phyloP scores from a whole-genome alignment of 768 basidiomycete species.

The Tubosaeta sp. region DNA sequence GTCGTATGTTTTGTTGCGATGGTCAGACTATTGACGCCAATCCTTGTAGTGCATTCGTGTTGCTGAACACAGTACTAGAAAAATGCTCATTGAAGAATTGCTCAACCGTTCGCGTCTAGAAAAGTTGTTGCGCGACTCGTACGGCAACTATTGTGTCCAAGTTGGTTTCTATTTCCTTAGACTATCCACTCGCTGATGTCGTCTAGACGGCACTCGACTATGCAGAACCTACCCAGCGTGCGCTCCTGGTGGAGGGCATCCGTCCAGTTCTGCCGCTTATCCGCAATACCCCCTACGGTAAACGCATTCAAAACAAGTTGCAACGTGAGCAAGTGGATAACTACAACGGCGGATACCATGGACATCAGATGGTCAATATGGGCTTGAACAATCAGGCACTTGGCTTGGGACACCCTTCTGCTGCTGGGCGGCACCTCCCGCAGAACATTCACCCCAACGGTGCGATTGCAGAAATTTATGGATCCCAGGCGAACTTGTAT shows the following conservation, averaged over 20 bases:
- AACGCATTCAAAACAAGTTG: slow-evolving; percentile 97
- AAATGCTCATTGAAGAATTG: slow-evolving; percentile 91
- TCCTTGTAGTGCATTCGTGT: slow-evolving; percentile 72
- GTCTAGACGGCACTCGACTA: slow-evolving; percentile 92
- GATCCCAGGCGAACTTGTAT: slow-evolving; percentile 58
- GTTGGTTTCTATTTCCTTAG: slow-evolving; percentile 34
- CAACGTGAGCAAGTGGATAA: slow-evolving; percentile 88
- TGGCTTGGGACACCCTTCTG: slow-evolving; percentile 36
- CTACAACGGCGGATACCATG: slow-evolving; percentile 53
- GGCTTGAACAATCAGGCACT: slow-evolving; percentile 53
- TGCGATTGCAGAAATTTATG: slow-evolving; percentile 63
- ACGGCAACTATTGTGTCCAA: slow-evolving; percentile 94
- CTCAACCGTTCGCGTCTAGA: slow-evolving; percentile 92
- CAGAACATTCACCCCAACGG: slow-evolving; percentile 49
- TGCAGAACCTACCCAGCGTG: slow-evolving; percentile 90
- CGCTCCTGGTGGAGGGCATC: slow-evolving; percentile 92
- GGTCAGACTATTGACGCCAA: neutral
- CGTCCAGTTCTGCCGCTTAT: slow-evolving; percentile 98
- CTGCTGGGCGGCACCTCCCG: slow-evolving; percentile 53
- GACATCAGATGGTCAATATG: slow-evolving; percentile 60
- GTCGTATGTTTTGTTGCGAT: neutral
- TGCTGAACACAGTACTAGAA: slow-evolving; percentile 91
- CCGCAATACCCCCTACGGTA: slow-evolving; percentile 98
- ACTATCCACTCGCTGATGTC: slow-evolving; percentile 13
- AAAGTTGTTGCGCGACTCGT: slow-evolving; percentile 93